Percentiles rank a stretch among this genome's conserved stretches.
Evolutionary conservation across 192 early-diverging fungal species (phyloP).

Genomic region (Coemansia sp.): DNA sequence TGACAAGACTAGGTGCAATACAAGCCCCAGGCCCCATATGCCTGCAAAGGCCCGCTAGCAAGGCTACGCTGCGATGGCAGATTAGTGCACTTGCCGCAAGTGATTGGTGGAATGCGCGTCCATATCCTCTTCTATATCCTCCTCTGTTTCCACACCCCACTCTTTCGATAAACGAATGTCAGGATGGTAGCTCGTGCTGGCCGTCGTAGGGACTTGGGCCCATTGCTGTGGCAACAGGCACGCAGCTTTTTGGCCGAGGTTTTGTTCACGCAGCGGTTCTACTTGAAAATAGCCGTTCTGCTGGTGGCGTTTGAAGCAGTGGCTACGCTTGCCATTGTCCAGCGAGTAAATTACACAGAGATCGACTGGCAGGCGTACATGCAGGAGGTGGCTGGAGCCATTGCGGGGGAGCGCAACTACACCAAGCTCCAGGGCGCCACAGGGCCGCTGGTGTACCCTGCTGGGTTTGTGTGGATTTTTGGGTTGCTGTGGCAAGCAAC

Average conservation of each 20-base stretch:
- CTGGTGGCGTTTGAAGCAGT: slow-evolving; percentile 17
- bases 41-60: too few species aligned
- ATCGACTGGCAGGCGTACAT: slow-evolving; percentile 98
- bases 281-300: slow-evolving; percentile 5
- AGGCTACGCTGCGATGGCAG: too few species aligned
- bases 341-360: slow-evolving; percentile 68
- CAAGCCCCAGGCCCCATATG: too few species aligned
- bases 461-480: slow-evolving; percentile 90
- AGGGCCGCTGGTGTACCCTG: slow-evolving; percentile 90
- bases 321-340: slow-evolving; percentile 19
- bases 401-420: slow-evolving; percentile 84
- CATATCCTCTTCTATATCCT: too few species aligned
- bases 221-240: neutral
- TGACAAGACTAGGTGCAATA: too few species aligned
- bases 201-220: neutral
- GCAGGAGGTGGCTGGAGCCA: slow-evolving; percentile 81
- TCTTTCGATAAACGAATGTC: neutral
- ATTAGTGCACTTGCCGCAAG: too few species aligned
- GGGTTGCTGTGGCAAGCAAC: slow-evolving; percentile 70
- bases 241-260: neutral
- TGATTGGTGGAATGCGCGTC: too few species aligned
- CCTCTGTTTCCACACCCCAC: neutral
- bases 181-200: neutral
- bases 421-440: slow-evolving; percentile 78
- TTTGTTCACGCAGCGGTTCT: slow-evolving; percentile 22